Conservation (phyloP, 495 filamentous ascomycete species). For the Staphylotrichum longicolle region DNA sequence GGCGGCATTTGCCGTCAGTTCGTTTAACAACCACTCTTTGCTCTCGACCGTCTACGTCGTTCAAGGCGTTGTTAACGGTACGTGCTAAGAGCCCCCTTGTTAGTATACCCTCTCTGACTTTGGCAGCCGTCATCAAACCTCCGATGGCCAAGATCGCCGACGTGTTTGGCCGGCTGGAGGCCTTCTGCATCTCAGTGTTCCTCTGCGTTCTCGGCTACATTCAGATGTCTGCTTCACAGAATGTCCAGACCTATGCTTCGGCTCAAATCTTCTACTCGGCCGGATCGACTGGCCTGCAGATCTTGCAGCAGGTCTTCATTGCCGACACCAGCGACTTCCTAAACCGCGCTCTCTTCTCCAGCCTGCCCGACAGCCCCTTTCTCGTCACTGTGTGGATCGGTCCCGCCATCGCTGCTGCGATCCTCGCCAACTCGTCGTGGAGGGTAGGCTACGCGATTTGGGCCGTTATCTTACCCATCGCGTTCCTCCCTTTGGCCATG, state of each 20-base stretch:
- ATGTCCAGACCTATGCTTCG: constrained; percentile 44
- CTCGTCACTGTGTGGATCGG: constrained; percentile 59
- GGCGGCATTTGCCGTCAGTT: constrained; percentile 50
- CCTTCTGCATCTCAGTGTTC: constrained; percentile 37
- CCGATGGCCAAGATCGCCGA: constrained; percentile 47
- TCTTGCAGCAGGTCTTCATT: constrained; percentile 60
- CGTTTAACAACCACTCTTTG: constrained; percentile 57
- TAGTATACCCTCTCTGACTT: not conserved
- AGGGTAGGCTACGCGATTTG: constrained; percentile 62
- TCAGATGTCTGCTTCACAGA: constrained; percentile 38
- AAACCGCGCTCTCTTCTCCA: constrained; percentile 61
- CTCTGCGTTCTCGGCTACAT: constrained; percentile 42
- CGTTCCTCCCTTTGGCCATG: constrained; percentile 51
- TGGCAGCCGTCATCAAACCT: constrained; percentile 42
- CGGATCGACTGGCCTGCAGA: constrained; percentile 52
- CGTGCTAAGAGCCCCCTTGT: not conserved
- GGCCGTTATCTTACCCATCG: constrained; percentile 54
- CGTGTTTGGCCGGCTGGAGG: constrained; percentile 45
- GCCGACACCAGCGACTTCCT: constrained; percentile 64
- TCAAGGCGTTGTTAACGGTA: constrained; percentile 50
- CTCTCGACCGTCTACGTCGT: constrained; percentile 58
- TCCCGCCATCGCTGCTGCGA: constrained; percentile 42
- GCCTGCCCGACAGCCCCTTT: constrained; percentile 59
- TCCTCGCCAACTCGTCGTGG: constrained; percentile 51
- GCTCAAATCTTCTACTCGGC: constrained; percentile 50